Percentiles rank a stretch among this genome's conserved stretches.
These are phyloP conservation scores for Aurifilum marmelostoma DNA, from an alignment of 2,329 filamentous ascomycete species.

Conservation along the genomic window DNA sequence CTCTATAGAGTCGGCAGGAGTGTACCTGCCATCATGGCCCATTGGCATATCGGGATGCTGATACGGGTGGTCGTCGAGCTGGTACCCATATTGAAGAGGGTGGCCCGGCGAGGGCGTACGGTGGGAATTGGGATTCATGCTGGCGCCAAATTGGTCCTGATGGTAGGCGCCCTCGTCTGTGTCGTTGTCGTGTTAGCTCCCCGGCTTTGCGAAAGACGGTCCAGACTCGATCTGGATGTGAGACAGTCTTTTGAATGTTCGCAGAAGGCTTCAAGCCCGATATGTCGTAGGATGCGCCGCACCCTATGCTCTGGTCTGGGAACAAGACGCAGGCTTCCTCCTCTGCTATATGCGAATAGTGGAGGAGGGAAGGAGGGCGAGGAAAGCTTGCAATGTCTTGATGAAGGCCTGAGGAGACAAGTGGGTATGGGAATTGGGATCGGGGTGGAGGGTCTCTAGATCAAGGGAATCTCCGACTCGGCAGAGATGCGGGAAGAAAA, in stretches of 20 bases:
- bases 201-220: constrained; percentile 19
- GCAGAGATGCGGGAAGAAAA: constrained; percentile 19
- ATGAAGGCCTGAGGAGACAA: constrained; percentile 17
- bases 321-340: constrained; percentile 25
- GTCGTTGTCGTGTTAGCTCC: constrained; percentile 29
- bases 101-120: constrained; percentile 78
- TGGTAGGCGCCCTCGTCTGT: constrained; percentile 65
- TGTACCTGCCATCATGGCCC: constrained; percentile 56
- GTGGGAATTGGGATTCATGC: constrained; percentile 60
- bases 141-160: constrained; percentile 40
- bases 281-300: constrained; percentile 30
- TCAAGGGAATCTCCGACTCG: constrained; percentile 21
- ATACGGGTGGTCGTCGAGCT: constrained; percentile 79
- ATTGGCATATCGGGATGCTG: constrained; percentile 55
- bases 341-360: constrained; percentile 23
- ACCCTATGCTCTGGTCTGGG: constrained; percentile 24
- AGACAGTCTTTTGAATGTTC: constrained; percentile 12
- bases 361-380: constrained; percentile 9
- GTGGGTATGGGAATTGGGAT: constrained; percentile 21
- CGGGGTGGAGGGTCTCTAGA: constrained; percentile 18
- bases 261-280: constrained; percentile 6
- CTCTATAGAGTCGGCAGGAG: constrained; percentile 75
- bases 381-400: constrained; percentile 14
- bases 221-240: constrained; percentile 31
- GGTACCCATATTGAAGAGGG: constrained; percentile 74